phyloP scores from a whole-genome alignment of 345 rosid species.

The Salix udensis region DNA sequence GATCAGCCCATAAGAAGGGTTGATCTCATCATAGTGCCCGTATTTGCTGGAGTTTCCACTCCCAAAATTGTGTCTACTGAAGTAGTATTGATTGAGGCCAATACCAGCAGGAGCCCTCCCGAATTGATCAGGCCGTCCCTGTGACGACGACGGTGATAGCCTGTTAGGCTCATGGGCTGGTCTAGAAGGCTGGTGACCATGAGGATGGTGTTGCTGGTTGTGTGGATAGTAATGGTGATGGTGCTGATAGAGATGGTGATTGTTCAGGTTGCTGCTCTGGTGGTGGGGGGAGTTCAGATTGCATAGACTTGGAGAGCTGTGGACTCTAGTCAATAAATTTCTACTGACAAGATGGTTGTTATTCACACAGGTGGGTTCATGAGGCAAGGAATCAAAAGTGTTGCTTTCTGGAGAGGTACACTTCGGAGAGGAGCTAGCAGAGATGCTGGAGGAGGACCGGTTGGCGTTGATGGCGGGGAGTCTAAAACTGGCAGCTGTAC shows the following conservation, averaged over 20 bases:
- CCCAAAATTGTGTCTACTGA: constrained; percentile 29
- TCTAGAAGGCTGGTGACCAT: constrained; percentile 27
- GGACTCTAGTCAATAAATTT: constrained; percentile 54
- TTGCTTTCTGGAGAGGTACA: constrained; percentile 51
- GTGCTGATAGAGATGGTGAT: constrained; percentile 25
- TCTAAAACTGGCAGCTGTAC: constrained; percentile 15
- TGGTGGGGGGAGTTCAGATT: constrained; percentile 24
- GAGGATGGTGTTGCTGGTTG: constrained; percentile 16
- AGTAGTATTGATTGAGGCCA: constrained; percentile 15
- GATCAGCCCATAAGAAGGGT: constrained; percentile 4
- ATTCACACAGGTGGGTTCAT: constrained; percentile 23
- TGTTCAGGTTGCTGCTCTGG: constrained; percentile 17
- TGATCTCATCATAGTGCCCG: constrained; percentile 36
- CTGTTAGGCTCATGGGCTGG: constrained; percentile 32
- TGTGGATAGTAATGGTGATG: constrained; percentile 17
- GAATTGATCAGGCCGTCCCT: constrained; percentile 18
- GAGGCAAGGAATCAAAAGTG: constrained; percentile 16
- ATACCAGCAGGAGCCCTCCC: constrained; percentile 20
- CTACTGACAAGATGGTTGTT: constrained; percentile 22
- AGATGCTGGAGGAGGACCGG: constrained; percentile 43
- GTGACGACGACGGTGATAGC: background rate
- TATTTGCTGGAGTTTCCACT: constrained; percentile 24
- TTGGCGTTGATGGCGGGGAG: constrained; percentile 33
- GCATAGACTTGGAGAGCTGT: constrained; percentile 64
- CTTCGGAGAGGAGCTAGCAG: constrained; percentile 63